phyloP scores from a whole-genome alignment of 148 eudicot genomes.

The Suaeda aralocaspica region DNA sequence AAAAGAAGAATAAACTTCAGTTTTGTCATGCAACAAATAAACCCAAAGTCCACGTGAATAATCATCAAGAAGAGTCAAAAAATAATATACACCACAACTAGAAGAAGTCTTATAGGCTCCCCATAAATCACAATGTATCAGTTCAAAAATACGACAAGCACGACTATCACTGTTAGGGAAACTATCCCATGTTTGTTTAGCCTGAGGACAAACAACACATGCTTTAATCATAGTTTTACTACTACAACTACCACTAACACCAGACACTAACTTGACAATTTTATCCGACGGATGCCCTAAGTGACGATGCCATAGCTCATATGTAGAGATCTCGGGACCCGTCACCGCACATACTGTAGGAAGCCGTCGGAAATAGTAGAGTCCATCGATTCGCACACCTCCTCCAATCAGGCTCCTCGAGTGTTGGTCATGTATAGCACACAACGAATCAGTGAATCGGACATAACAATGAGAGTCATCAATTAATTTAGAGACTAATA shows the following conservation, averaged over 20 bases:
- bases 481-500: background rate
- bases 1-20: background rate
- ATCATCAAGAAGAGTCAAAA: conserved; percentile 7
- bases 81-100: conserved; percentile 16
- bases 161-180: no score
- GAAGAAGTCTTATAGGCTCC: background rate
- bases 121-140: no score
- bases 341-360: background rate
- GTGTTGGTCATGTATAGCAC: background rate
- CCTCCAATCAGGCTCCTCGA: background rate
- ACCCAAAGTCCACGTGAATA: background rate
- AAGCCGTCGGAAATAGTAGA: no score
- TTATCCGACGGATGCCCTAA: background rate
- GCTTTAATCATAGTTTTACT: background rate
- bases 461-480: background rate
- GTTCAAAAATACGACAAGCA: no score
- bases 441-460: background rate
- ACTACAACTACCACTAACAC: background rate
- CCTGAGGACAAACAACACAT: no score
- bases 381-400: background rate
- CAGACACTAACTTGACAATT: background rate
- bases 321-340: background rate
- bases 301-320: background rate
- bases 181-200: no score
- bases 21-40: background rate